Base-by-base conservation (phyloP, 805 yeast genomes). In the Metschnikowia peoriensis region DNA sequence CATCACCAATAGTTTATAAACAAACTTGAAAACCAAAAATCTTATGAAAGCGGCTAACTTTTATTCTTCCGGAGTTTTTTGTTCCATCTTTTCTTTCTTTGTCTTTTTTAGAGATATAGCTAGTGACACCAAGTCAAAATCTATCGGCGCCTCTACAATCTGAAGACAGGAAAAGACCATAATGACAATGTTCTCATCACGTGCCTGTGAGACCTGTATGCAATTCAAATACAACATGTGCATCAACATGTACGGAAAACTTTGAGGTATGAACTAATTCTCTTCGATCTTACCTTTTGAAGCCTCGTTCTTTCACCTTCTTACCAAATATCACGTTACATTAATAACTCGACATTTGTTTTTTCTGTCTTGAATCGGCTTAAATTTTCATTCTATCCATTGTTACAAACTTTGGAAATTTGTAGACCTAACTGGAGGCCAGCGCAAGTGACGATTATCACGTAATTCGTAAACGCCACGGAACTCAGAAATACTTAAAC, bases 391-490 rank as follows among this genome's bases (percentile, higher is more conserved):
- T 35, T 44, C 12, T 28, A 27, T 37, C 41, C 40, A 12, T 44
- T 44, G 28, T 28, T 27, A 14, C 10, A 38, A 11, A 38, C 49
- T 14, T 39, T 15, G 37, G 46, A 11, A 41, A 34, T 41, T 44
- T 40, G 58, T 55, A 55, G 58, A 38, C 41, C 47, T 48, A 22
- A 49, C 39, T 42, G 49, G 42, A 48, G 39, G 42, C 7, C 38
- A 32, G 49, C 17, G 40, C 50, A 34, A 41, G 50, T 41, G 44
- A 29, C 17, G 7, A 35, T 34, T 39, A 45, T 42, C 54, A 48
- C 50, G 42, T 41, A 49, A 49, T 28, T 47, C 35, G 53, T 50
- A 50, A 50, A 50, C 42, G 42, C 41, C 37, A 27, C 44, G 29
- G 39, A 40, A 8, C 28, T 14, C 38, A 37, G 44, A 42, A 17